phyloP scores from a whole-genome alignment of 2,329 filamentous ascomycete genomes.

The Cercospora janseana region DNA sequence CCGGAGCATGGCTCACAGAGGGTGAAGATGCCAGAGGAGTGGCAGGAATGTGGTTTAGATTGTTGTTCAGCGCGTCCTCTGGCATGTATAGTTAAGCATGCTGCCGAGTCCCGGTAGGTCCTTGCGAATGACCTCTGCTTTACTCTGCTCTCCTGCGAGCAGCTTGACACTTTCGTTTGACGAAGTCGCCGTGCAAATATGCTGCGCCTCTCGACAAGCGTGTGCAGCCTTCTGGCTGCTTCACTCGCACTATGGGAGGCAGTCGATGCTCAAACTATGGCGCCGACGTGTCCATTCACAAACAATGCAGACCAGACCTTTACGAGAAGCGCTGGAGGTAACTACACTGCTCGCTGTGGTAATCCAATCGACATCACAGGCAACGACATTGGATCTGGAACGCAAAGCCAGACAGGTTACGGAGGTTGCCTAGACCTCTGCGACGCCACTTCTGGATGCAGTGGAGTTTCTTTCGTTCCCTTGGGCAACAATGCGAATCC shows the following conservation, averaged over 20 bases:
- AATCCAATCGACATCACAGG: background rate
- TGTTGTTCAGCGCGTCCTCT: too few species aligned
- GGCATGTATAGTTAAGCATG: too few species aligned
- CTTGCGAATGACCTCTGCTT: background rate
- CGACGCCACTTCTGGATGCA: background rate
- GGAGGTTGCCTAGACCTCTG: background rate
- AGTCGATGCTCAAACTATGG: conserved; percentile 11
- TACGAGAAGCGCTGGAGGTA: background rate
- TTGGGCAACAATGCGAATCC: background rate
- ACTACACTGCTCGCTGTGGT: background rate
- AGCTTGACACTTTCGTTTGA: conserved; percentile 5
- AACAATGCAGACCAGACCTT: background rate
- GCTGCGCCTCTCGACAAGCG: conserved; percentile 15
- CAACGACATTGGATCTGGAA: background rate
- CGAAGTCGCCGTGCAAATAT: conserved; percentile 12
- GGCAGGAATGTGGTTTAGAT: conserved; percentile 33
- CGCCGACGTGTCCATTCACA: background rate
- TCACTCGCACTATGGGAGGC: conserved; percentile 12
- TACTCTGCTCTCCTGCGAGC: background rate
- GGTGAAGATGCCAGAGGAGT: conserved; percentile 20
- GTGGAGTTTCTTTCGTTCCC: background rate
- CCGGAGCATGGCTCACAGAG: too few species aligned
- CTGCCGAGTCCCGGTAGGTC: too few species aligned
- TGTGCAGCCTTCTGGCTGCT: conserved; percentile 13
- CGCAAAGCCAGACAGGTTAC: background rate